These are phyloP conservation scores for Naganishia albida DNA, from an alignment of 1,284 basidiomycete genomes.

Conservation along the genomic window DNA sequence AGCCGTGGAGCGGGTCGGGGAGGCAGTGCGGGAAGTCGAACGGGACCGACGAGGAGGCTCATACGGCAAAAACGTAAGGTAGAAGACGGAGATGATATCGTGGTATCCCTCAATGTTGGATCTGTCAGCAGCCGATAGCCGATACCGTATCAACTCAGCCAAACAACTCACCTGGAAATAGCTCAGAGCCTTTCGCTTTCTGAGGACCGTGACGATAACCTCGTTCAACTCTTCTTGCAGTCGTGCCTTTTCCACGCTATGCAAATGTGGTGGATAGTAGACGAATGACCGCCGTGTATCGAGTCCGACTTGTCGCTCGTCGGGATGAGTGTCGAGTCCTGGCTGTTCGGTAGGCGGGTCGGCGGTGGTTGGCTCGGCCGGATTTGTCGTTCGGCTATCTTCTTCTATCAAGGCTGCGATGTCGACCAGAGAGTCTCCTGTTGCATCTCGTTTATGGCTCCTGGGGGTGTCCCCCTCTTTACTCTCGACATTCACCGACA, in stretches of 20 bases:
- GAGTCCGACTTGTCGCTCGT: slow-evolving; percentile 79
- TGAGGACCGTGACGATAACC: slow-evolving; percentile 75
- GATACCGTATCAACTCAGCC: neutral
- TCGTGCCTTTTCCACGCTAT: slow-evolving; percentile 50
- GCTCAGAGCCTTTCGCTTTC: slow-evolving; percentile 64
- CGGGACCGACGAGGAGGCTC: slow-evolving; percentile 22
- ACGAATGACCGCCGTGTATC: slow-evolving; percentile 89
- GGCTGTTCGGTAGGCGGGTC: slow-evolving; percentile 18
- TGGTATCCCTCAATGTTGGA: slow-evolving; percentile 73
- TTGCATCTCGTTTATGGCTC: neutral
- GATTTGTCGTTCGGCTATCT: slow-evolving; percentile 3
- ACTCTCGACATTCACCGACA: neutral
- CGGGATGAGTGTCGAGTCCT: slow-evolving; percentile 59
- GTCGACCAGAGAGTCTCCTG: slow-evolving; percentile 7
- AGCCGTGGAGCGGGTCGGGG: slow-evolving; percentile 39
- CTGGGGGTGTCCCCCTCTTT: neutral
- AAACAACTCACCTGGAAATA: slow-evolving; percentile 82
- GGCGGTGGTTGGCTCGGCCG: neutral
- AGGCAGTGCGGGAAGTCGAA: slow-evolving; percentile 21
- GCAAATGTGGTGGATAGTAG: slow-evolving; percentile 66
- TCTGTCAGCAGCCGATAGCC: slow-evolving; percentile 7
- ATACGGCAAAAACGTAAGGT: slow-evolving; percentile 64
- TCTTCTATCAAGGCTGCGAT: slow-evolving; percentile 13
- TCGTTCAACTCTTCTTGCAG: slow-evolving; percentile 69
- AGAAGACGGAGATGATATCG: slow-evolving; percentile 83